These are phyloP conservation scores for Eremochloa ophiuroides DNA, from an alignment of 176 grass and related monocot species.

Conservation along the genomic window DNA sequence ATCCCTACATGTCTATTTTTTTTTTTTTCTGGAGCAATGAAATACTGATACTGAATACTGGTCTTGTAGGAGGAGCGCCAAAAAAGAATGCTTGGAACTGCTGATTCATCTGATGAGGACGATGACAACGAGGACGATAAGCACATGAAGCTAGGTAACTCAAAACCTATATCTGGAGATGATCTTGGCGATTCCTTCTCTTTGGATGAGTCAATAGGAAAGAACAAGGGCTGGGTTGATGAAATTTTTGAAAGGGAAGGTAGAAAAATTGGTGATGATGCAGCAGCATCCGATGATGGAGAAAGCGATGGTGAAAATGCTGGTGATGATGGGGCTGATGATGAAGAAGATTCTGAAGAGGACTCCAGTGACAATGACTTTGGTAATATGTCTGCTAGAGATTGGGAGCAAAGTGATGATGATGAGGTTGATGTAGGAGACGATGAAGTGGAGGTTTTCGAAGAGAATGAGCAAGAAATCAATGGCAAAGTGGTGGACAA, in stretches of 20 bases:
- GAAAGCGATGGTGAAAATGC: conserved; percentile 36
- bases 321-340: conserved; percentile 30
- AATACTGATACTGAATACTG: conserved; percentile 22
- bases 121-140: conserved; percentile 27
- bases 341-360: conserved; percentile 31
- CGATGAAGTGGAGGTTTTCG: conserved; percentile 48
- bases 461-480: conserved; percentile 44
- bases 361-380: conserved; percentile 53
- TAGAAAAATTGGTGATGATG: conserved; percentile 48
- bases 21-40: not conserved
- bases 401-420: conserved; percentile 77
- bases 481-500: conserved; percentile 30
- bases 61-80: conserved; percentile 64
- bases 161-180: conserved; percentile 78
- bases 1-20: not conserved
- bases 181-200: conserved; percentile 90
- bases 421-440: conserved; percentile 52
- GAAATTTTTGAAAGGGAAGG: conserved; percentile 60
- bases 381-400: conserved; percentile 56
- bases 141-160: conserved; percentile 32
- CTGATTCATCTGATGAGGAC: conserved; percentile 58
- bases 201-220: conserved; percentile 30
- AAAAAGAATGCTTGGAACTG: conserved; percentile 74
- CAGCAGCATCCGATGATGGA: conserved; percentile 41
- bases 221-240: conserved; percentile 65